Base-by-base conservation (phyloP, 225 moss, liverwort and hornwort genomes). In the Anthoceros angustus region DNA sequence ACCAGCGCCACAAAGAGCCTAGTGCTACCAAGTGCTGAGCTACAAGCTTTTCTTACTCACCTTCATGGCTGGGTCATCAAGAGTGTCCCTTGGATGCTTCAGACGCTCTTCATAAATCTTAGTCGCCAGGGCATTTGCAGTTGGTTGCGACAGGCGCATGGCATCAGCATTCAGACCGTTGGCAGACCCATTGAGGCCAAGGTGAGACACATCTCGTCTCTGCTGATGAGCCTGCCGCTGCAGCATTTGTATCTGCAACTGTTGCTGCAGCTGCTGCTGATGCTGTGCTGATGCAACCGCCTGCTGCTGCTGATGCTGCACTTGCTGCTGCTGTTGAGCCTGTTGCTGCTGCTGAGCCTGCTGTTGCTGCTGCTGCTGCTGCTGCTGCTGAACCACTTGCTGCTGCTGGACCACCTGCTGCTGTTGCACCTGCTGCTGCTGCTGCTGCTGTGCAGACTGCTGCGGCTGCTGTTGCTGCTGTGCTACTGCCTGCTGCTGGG, bases 41-140 rank as follows among this genome's bases (percentile, higher is more conserved):
- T 12, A 48, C 18, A 12, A 48, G 46, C 4, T 7, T 55, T 18
- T 23, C 5, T 55, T 5, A 15, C 1, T 18, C 77, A 98, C 98
- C 98, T 98, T 98, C 98, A 98, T 92, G 42, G 98, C 79, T 62
- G 92, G 81, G 74, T 98, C 98, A 62, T 98, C 98, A 8, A 92
- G 77, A n/a, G 87, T 68, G 76, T 98, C 98, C 70, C 98, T 83
- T 69, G 82, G 88, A 71, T 95, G 91, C 79, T 98, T 98, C 12
- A 98, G 81, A 41, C 92, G 92, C 80, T 98, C 98, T 72, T 98
- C 92, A 70, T 98, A 98, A 48, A 98, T 98, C 78, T 98, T 98
- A 1, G 98, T 92, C 10, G 98, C 98, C 92, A 92, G 89, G 11
- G 92, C 98, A 80, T 98, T 98, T 38, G 98, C 98, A 46, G 98